A percentile compares a stretch with the other conserved stretches of the same genome.
These are phyloP conservation scores for Prunus campanulata DNA, from an alignment of 306 rosid genomes.

Conservation along the genomic window DNA sequence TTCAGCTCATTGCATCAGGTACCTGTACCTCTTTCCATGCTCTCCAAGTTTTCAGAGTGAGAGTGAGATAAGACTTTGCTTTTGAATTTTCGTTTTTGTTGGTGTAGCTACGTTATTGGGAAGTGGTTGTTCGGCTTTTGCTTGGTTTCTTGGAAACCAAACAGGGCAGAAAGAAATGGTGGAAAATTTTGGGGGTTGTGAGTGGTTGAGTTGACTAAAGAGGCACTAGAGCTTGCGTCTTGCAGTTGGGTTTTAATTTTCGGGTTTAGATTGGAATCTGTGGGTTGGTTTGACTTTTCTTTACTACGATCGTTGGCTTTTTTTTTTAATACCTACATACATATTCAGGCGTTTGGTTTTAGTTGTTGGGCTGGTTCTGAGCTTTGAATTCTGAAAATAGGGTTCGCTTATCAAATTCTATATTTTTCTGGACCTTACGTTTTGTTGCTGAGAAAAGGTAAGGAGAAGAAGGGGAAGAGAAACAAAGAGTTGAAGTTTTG, in stretches of 20 bases:
- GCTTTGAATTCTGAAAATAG: slow-evolving; percentile 8
- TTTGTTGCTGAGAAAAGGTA: slow-evolving; percentile 4
- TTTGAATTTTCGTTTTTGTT: background rate
- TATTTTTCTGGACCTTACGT: background rate
- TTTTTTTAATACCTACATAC: background rate
- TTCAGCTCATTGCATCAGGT: slow-evolving; percentile 31
- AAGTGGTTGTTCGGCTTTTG: background rate
- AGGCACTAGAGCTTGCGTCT: slow-evolving; percentile 18
- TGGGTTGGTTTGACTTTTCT: slow-evolving; percentile 28
- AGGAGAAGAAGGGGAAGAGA: background rate
- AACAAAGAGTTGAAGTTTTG: background rate
- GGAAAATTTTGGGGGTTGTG: slow-evolving; percentile 8
- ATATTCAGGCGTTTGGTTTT: slow-evolving; percentile 20
- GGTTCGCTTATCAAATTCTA: background rate
- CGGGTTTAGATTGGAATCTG: slow-evolving; percentile 10
- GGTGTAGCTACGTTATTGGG: background rate
- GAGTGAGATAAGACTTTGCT: background rate
- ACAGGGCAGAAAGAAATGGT: slow-evolving; percentile 6
- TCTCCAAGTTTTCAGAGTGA: background rate
- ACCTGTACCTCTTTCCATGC: slow-evolving; percentile 19
- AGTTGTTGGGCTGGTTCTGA: slow-evolving; percentile 23
- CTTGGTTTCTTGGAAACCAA: slow-evolving; percentile 14
- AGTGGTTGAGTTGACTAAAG: slow-evolving; percentile 29
- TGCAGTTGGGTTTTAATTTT: slow-evolving; percentile 23
- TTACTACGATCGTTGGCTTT: background rate